Conservation (phyloP, 208 protist genomes). For the Spongospora subterranea region DNA sequence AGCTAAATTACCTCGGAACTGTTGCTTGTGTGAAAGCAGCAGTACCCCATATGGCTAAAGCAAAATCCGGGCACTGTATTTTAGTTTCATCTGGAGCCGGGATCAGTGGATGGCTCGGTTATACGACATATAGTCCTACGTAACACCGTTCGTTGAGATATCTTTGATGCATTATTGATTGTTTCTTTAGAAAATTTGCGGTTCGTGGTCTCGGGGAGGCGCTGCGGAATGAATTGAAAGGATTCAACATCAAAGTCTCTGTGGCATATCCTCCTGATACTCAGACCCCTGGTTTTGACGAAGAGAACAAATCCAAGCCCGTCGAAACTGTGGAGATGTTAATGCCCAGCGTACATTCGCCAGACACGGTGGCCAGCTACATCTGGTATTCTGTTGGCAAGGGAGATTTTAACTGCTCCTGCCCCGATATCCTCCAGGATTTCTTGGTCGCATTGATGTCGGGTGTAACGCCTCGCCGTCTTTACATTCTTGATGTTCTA, state of each 20-base stretch:
- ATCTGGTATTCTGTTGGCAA: conserved; percentile 44
- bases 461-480: conserved; percentile 44
- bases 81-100: conserved; percentile 64
- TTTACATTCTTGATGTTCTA: conserved; percentile 20
- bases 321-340: conserved; percentile 55
- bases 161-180: conserved; percentile 59
- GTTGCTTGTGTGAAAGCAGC: conserved; percentile 69
- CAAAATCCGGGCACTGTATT: conserved; percentile 59
- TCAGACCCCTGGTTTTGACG: conserved; percentile 65
- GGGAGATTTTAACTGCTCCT: conserved; percentile 52
- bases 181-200: conserved; percentile 62
- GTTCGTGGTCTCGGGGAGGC: conserved; percentile 60
- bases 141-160: background rate
- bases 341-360: background rate
- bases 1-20: conserved; percentile 70
- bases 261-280: conserved; percentile 69
- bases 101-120: conserved; percentile 63
- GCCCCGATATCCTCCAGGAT: conserved; percentile 35
- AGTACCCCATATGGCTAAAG: conserved; percentile 63
- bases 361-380: background rate
- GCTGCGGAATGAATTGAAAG: conserved; percentile 60
- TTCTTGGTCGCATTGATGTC: conserved; percentile 49
- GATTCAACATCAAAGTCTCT: conserved; percentile 50
- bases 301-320: conserved; percentile 70
- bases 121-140: conserved; percentile 68